Percentiles rank a stretch among this genome's conserved stretches.
These are phyloP conservation scores for Crithidia mellificae DNA, from an alignment of 208 protist species.

Conservation along the genomic window DNA sequence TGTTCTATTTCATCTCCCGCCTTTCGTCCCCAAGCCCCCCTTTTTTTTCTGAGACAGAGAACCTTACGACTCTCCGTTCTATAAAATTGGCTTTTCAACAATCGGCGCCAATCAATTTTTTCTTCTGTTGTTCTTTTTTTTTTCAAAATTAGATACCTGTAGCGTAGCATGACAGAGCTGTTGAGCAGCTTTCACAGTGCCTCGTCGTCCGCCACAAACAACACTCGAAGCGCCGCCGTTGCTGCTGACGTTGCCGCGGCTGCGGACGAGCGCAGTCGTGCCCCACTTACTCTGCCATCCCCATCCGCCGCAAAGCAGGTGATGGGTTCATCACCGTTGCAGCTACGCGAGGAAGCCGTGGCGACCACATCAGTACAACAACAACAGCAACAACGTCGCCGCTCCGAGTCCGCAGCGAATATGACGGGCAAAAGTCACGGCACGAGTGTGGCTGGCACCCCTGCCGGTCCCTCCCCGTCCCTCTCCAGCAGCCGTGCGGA, in stretches of 20 bases:
- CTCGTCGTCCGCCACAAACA: conserved; percentile 6
- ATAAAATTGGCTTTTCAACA: no score
- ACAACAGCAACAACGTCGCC: conserved; percentile 14
- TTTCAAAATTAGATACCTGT: neutral
- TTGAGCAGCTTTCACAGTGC: conserved; percentile 11
- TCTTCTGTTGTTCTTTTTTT: conserved; percentile 6
- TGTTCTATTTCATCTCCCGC: no score
- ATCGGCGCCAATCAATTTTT: no score
- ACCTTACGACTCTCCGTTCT: no score
- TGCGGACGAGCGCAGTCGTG: neutral
- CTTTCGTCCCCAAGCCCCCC: no score
- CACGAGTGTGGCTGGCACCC: neutral
- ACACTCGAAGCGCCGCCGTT: conserved; percentile 1
- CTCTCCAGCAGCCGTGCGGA: neutral
- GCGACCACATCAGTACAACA: neutral
- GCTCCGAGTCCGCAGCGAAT: neutral
- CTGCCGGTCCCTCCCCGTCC: conserved; percentile 11
- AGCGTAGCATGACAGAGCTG: conserved; percentile 15
- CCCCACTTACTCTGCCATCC: neutral
- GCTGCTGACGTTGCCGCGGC: neutral
- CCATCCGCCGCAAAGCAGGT: neutral
- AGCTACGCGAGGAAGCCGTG: conserved; percentile 23
- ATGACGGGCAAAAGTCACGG: neutral
- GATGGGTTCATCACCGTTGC: conserved; percentile 18
- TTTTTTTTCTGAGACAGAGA: no score